Evolutionary conservation across 371 early-diverging fungal species (phyloP).

Genomic region (Lichtheimia hyalospora): DNA sequence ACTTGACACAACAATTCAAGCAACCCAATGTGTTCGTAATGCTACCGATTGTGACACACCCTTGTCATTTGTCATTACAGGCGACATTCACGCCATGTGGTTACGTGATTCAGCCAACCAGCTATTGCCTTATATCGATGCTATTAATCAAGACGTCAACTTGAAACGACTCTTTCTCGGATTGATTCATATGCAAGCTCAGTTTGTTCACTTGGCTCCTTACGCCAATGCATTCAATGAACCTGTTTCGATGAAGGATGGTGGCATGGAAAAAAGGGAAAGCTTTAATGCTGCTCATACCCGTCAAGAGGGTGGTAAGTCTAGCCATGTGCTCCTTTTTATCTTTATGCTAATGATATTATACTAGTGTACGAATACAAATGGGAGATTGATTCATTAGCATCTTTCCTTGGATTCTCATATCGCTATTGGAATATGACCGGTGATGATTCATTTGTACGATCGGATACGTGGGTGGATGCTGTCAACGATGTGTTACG

Average conservation of each 20-base stretch:
- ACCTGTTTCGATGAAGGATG: conserved; percentile 18
- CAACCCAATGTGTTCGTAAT: conserved; percentile 24
- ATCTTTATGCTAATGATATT: background rate
- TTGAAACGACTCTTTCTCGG: conserved; percentile 50
- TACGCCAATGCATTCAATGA: conserved; percentile 54
- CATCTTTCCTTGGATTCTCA: conserved; percentile 52
- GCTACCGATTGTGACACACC: conserved; percentile 25
- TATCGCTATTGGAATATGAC: conserved; percentile 45
- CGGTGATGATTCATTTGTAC: conserved; percentile 35
- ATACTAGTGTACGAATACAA: conserved; percentile 43
- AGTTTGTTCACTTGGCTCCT: conserved; percentile 47
- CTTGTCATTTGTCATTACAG: conserved; percentile 62
- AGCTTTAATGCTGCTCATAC: background rate
- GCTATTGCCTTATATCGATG: conserved; percentile 54
- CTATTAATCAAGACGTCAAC: conserved; percentile 32
- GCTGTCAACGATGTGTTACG: conserved; percentile 33
- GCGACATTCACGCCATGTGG: conserved; percentile 74
- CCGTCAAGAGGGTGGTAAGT: too few species aligned
- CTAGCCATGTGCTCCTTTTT: too few species aligned
- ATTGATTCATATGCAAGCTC: conserved; percentile 56
- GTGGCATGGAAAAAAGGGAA: background rate
- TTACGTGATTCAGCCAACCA: conserved; percentile 70
- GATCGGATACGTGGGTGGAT: conserved; percentile 33
- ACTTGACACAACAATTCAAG: conserved; percentile 58
- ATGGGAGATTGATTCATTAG: conserved; percentile 59